Conservation (phyloP, 2,329 filamentous ascomycete genomes). For the Pseudogymnoascus sp. region DNA sequence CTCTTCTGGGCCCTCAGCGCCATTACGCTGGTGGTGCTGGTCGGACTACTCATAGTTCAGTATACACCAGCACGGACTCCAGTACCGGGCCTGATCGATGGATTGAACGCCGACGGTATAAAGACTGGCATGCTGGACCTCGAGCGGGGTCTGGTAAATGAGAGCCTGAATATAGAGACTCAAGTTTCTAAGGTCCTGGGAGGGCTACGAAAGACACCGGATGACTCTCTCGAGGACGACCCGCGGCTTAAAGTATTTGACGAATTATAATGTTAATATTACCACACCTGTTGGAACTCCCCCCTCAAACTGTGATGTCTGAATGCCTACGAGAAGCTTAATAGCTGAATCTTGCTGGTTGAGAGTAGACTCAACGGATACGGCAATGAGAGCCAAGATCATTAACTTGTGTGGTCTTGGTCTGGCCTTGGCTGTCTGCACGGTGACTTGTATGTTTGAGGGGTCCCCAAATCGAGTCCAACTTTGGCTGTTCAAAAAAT, state of each 20-base stretch:
- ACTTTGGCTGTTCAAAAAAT: background rate
- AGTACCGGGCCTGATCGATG: slow-evolving; percentile 11
- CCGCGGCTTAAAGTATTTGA: slow-evolving; percentile 25
- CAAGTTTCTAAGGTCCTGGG: slow-evolving; percentile 51
- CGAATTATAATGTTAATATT: slow-evolving; percentile 21
- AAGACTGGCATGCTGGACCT: slow-evolving; percentile 16
- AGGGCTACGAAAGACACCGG: slow-evolving; percentile 30
- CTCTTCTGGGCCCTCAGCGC: slow-evolving; percentile 55
- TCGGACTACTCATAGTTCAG: slow-evolving; percentile 36
- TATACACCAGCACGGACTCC: slow-evolving; percentile 16
- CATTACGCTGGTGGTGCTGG: slow-evolving; percentile 34
- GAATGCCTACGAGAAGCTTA: background rate
- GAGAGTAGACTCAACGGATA: background rate
- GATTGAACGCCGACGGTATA: slow-evolving; percentile 15
- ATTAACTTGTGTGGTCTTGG: background rate
- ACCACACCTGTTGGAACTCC: background rate
- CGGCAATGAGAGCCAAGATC: background rate
- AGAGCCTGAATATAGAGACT: slow-evolving; percentile 35
- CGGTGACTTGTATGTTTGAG: background rate
- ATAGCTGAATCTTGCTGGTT: background rate
- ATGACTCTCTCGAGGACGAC: slow-evolving; percentile 19
- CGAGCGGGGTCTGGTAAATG: slow-evolving; percentile 8
- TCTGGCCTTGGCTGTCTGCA: background rate
- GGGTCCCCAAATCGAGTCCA: background rate
- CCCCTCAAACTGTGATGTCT: background rate